These are phyloP conservation scores for Polygonum aviculare DNA, from an alignment of 148 eudicot species.

Conservation along the genomic window DNA sequence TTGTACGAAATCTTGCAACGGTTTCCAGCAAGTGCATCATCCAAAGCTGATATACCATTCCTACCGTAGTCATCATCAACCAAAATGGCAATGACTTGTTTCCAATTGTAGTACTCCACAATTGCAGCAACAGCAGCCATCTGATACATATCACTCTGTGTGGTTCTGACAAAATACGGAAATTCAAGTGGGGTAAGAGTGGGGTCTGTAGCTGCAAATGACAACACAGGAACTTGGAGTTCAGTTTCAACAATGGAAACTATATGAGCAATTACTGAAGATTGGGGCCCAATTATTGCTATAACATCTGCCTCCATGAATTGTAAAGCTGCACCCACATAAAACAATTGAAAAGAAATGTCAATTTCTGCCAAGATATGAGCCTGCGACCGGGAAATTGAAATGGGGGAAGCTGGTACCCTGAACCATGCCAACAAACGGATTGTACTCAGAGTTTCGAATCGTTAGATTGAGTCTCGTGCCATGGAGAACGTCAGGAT, in stretches of 20 bases:
- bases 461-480: slow-evolving; percentile 45
- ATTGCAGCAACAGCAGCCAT: slow-evolving; percentile 82
- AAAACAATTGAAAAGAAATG: slow-evolving; percentile 7
- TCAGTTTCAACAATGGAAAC: slow-evolving; percentile 53
- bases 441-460: slow-evolving; percentile 65
- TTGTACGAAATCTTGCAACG: slow-evolving; percentile 65
- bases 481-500: slow-evolving; percentile 47
- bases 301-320: slow-evolving; percentile 70
- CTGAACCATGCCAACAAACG: slow-evolving; percentile 83
- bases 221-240: slow-evolving; percentile 71
- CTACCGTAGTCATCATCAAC: slow-evolving; percentile 90
- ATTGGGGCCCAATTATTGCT: slow-evolving; percentile 89
- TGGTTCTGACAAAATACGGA: slow-evolving; percentile 74
- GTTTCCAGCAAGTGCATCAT: slow-evolving; percentile 65
- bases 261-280: slow-evolving; percentile 71
- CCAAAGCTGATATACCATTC: slow-evolving; percentile 68
- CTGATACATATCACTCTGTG: slow-evolving; percentile 67
- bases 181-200: slow-evolving; percentile 61
- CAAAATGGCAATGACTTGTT: slow-evolving; percentile 56
- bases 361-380: background rate
- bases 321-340: slow-evolving; percentile 54
- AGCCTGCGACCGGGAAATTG: background rate
- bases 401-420: slow-evolving; percentile 32
- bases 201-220: slow-evolving; percentile 91
- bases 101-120: slow-evolving; percentile 67